Conservation (phyloP, 352 stramenopile genomes). For the Globisporangium okanoganense region DNA sequence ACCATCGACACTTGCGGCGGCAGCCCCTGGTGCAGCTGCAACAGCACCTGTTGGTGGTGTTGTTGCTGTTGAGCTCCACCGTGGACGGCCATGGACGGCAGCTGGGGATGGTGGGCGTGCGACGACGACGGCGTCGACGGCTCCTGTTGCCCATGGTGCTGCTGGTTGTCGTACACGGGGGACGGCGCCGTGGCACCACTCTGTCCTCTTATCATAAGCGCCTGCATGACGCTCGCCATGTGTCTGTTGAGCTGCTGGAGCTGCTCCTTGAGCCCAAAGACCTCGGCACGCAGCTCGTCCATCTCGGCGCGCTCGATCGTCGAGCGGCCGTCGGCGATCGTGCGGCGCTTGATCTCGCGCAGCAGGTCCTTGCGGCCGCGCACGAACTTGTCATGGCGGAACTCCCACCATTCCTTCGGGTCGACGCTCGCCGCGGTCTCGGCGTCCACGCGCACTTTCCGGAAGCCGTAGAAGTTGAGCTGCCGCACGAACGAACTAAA, state of each 20-base stretch:
- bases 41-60: slow-evolving; percentile 9
- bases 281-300: slow-evolving; percentile 61
- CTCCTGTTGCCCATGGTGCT: slow-evolving; percentile 2
- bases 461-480: slow-evolving; percentile 91
- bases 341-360: slow-evolving; percentile 71
- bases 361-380: slow-evolving; percentile 61
- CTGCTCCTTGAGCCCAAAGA: slow-evolving; percentile 51
- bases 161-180: background rate
- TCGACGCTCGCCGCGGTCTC: slow-evolving; percentile 33
- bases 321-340: slow-evolving; percentile 17
- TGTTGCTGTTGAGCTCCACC: background rate
- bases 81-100: slow-evolving; percentile 11
- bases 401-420: slow-evolving; percentile 79
- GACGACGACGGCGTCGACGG: background rate
- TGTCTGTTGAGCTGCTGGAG: slow-evolving; percentile 72
- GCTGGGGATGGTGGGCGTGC: background rate
- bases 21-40: slow-evolving; percentile 9
- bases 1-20: background rate
- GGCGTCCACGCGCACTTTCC: slow-evolving; percentile 65
- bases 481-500: slow-evolving; percentile 92
- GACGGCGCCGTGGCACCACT: background rate
- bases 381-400: slow-evolving; percentile 84
- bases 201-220: slow-evolving; percentile 29
- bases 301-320: slow-evolving; percentile 63
- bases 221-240: slow-evolving; percentile 52